phyloP scores from a whole-genome alignment of 345 rosid species.

The Salix brachista region DNA sequence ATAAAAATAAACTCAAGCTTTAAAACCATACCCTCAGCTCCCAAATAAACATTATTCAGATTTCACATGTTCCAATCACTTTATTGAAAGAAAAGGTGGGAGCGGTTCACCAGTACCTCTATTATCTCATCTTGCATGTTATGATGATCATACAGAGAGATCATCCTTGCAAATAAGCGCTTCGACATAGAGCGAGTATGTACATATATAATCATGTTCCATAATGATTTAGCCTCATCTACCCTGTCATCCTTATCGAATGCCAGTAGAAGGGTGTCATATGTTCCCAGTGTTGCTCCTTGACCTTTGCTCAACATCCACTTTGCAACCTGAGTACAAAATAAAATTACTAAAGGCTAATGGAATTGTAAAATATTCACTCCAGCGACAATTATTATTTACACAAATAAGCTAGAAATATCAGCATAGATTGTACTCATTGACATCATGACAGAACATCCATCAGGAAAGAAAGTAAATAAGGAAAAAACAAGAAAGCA shows the following conservation, averaged over 20 bases:
- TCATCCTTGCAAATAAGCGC: constrained; percentile 76
- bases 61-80: too few relatives aligned
- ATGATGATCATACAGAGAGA: constrained; percentile 74
- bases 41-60: too few relatives aligned
- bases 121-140: constrained; percentile 58
- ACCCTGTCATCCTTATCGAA: constrained; percentile 74
- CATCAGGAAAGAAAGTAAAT: too few relatives aligned
- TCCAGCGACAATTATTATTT: not conserved
- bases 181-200: constrained; percentile 76
- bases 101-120: constrained; percentile 42
- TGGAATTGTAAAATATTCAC: constrained; percentile 1
- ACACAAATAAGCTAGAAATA: not conserved
- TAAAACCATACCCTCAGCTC: not conserved
- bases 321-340: constrained; percentile 61
- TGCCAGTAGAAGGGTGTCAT: constrained; percentile 69
- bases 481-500: too few relatives aligned
- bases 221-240: constrained; percentile 74
- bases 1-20: constrained; percentile 4
- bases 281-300: constrained; percentile 86
- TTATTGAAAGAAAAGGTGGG: too few relatives aligned
- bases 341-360: not conserved
- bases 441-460: too few relatives aligned
- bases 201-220: constrained; percentile 78
- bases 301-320: constrained; percentile 98
- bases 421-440: too few relatives aligned